Conservation (phyloP, 2,329 filamentous ascomycete species). For the Exophiala dermatitidis region DNA sequence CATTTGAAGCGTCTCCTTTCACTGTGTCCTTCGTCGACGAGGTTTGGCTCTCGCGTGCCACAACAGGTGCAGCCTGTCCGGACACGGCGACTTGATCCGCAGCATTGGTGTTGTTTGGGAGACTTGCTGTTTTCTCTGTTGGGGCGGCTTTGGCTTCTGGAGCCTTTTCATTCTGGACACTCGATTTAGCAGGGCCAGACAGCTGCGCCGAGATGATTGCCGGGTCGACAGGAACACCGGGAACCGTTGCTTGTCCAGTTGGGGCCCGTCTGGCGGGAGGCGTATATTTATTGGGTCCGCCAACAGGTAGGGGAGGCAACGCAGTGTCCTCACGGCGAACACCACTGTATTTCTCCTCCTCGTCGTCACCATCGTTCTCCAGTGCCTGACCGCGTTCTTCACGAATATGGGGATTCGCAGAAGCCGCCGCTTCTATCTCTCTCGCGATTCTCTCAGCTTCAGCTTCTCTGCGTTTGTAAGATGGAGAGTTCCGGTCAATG, state of each 20-base stretch:
- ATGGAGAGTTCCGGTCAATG: conserved; percentile 76
- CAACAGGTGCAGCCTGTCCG: no score
- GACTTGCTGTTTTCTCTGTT: neutral
- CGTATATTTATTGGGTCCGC: conserved; percentile 68
- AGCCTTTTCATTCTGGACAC: conserved; percentile 36
- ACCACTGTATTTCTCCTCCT: conserved; percentile 96
- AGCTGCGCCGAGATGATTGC: conserved; percentile 87
- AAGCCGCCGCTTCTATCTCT: conserved; percentile 73
- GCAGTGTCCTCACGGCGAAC: conserved; percentile 60
- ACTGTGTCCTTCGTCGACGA: conserved; percentile 33
- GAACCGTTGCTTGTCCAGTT: conserved; percentile 63
- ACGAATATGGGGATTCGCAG: conserved; percentile 73
- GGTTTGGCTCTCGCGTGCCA: conserved; percentile 6
- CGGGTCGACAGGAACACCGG: conserved; percentile 72
- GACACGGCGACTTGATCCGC: neutral
- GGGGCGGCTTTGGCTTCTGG: neutral
- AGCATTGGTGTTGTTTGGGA: conserved; percentile 4
- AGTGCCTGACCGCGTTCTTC: conserved; percentile 74
- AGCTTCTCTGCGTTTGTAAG: conserved; percentile 70
- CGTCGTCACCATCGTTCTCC: conserved; percentile 63
- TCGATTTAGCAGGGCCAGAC: conserved; percentile 40
- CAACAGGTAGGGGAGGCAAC: conserved; percentile 59
- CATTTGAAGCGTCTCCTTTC: conserved; percentile 36
- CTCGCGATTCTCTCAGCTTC: conserved; percentile 75
- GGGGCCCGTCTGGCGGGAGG: conserved; percentile 82